Evolutionary conservation across 306 rosid species (phyloP), one percentile per base, ranked within the genome.

Genomic region (Lathyrus tuberosus): DNA sequence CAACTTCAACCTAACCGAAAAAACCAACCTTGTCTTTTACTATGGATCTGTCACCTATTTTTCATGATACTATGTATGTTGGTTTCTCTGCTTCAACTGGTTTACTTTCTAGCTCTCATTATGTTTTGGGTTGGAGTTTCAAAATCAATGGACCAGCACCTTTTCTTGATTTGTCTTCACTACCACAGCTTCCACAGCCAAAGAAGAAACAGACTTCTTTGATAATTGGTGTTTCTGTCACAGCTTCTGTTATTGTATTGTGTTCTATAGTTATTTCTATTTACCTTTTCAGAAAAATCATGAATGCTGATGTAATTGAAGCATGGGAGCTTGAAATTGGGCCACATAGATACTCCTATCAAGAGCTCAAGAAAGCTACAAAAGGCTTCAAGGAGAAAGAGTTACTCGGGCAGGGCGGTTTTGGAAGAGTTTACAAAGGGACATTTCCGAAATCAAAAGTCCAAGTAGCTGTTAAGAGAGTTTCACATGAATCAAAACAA

Each of bases 81-180:
- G 97, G 97, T 5, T 91, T 91, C 67, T 91, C 97, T 9, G 91
- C 96, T 14, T 88, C 97, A 4, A 91, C 96, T 0, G 97, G 96
- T 46, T 71, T 85, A 59, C 96, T 91, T 33, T 93, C 96, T 8
- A 89, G 96, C 73, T 91, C 93, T 14, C 96, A 91, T 74, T 88
- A 84, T 62, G 5, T 91, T 1, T 64, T 87, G 71, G 97, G 97
- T 14, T 91, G 96, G 97, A 88, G 97, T 82, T 91, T 91, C 52
- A 86, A 80, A 64, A 74, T 89, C 40, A 84, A 82, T 35, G 96
- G 91, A 40, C 75, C 78, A 49, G 76, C 97, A 52, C 83, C 67
- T 24, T 53, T 77, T 5, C 86, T 91, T 58, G 81, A 82, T 70
- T 80, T 89, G 10, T 59, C 81, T 49, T 80, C 91, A 65, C 85